Evolutionary conservation across 257 asterid genomes (phyloP).

Genomic region (Ballota nigra): DNA sequence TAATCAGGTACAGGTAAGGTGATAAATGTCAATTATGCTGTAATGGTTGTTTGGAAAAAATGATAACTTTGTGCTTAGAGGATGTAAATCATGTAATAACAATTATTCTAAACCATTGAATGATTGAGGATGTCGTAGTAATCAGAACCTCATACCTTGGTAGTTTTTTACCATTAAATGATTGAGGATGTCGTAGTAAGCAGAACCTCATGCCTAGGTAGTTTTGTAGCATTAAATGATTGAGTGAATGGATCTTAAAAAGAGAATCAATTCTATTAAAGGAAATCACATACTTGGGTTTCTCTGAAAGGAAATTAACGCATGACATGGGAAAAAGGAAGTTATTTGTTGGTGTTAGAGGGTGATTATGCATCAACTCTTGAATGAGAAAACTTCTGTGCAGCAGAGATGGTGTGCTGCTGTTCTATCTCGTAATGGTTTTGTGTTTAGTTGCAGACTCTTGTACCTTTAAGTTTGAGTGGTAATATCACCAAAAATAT

Average conservation of each 20-base stretch:
- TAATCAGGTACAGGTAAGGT: not conserved
- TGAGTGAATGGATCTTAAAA: not conserved
- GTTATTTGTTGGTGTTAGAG: not conserved
- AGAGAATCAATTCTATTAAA: not conserved
- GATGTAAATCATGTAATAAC: not conserved
- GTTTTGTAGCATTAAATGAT: too few relatives aligned
- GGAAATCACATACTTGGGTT: not conserved
- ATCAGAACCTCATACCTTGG: not conserved
- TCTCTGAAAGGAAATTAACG: not conserved
- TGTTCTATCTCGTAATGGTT: not conserved
- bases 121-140: not conserved
- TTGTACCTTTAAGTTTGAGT: not conserved
- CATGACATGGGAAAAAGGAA: not conserved
- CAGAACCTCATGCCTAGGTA: too few relatives aligned
- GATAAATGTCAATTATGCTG: not conserved
- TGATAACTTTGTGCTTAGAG: not conserved
- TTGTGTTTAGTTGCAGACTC: not conserved
- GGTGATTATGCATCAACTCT: not conserved
- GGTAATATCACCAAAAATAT: slow-evolving; percentile 4
- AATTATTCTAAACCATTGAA: not conserved
- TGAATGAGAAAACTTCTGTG: not conserved
- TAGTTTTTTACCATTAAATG: not conserved
- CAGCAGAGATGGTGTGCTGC: not conserved
- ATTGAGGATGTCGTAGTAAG: too few relatives aligned
- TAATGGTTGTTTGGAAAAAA: not conserved